Evolutionary conservation across 257 asterid species (phyloP).

Genomic region (Salvia hispanica): DNA sequence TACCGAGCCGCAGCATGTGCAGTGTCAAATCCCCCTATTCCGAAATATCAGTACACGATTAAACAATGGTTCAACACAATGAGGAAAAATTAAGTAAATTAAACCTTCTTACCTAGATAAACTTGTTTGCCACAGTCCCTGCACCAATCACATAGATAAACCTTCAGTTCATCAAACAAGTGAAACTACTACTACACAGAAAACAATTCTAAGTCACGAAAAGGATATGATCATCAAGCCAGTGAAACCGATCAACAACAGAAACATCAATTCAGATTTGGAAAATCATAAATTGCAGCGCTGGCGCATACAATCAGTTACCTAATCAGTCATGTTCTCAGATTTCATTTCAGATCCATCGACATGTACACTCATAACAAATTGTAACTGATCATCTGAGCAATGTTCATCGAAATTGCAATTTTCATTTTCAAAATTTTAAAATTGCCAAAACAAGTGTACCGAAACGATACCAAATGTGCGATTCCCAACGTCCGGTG

Average conservation of each 20-base stretch:
- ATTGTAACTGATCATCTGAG: too few relatives aligned
- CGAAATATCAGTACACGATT: constrained; percentile 19
- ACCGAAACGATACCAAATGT: constrained; percentile 68
- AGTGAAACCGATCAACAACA: constrained; percentile 16
- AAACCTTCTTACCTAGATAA: constrained; percentile 64
- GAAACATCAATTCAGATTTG: too few relatives aligned
- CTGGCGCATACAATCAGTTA: background rate
- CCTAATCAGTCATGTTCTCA: constrained; percentile 17
- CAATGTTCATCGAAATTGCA: background rate
- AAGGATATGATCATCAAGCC: constrained; percentile 21
- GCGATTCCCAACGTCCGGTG: constrained; percentile 99
- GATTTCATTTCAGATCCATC: constrained; percentile 33
- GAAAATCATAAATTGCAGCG: constrained; percentile 14
- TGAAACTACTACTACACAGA: background rate
- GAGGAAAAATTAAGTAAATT: background rate
- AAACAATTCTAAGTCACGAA: background rate
- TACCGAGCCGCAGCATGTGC: constrained; percentile 99
- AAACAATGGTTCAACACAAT: too few relatives aligned
- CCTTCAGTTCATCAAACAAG: constrained; percentile 14
- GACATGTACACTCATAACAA: background rate
- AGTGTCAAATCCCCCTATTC: constrained; percentile 91
- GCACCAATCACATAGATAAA: constrained; percentile 43
- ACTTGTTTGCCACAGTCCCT: constrained; percentile 99
- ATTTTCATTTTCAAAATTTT: background rate
- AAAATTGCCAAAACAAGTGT: constrained; percentile 11